Conservation (phyloP, 345 rosid species). For the Brassica rapa region DNA sequence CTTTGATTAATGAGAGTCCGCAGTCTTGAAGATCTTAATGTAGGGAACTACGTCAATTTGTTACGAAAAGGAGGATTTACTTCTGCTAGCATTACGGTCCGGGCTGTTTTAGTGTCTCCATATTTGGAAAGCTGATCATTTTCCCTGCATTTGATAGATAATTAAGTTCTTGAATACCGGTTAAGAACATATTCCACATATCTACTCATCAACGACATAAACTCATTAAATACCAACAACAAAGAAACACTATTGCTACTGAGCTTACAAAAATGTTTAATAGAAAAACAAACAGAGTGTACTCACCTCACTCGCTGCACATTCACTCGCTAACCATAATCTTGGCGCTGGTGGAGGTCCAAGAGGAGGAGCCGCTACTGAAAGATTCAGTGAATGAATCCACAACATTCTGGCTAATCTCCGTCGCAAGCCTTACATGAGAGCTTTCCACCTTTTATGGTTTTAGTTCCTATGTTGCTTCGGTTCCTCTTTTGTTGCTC, state of each 20-base stretch:
- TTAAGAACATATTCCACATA: too few relatives aligned
- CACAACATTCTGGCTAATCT: too few relatives aligned
- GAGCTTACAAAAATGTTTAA: too few relatives aligned
- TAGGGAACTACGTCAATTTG: slow-evolving; percentile 59
- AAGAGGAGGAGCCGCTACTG: neutral
- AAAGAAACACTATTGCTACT: too few relatives aligned
- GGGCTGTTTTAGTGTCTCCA: slow-evolving; percentile 78
- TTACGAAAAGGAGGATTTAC: slow-evolving; percentile 79
- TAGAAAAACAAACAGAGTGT: too few relatives aligned
- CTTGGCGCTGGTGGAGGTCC: neutral
- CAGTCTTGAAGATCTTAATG: slow-evolving; percentile 65
- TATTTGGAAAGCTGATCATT: slow-evolving; percentile 84
- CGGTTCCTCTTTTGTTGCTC: neutral
- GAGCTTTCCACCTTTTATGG: neutral
- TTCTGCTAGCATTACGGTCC: slow-evolving; percentile 64
- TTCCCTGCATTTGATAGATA: slow-evolving; percentile 52
- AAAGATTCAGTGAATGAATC: neutral
- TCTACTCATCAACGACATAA: too few relatives aligned
- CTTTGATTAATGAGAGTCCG: slow-evolving; percentile 86
- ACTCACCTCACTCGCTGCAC: neutral
- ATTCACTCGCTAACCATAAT: neutral
- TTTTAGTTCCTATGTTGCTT: neutral
- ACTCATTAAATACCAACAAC: too few relatives aligned
- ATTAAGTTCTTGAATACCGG: neutral
- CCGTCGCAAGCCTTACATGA: too few relatives aligned